Base-by-base conservation (phyloP, 495 filamentous ascomycete species). In the Alectoria sarmentosa region DNA sequence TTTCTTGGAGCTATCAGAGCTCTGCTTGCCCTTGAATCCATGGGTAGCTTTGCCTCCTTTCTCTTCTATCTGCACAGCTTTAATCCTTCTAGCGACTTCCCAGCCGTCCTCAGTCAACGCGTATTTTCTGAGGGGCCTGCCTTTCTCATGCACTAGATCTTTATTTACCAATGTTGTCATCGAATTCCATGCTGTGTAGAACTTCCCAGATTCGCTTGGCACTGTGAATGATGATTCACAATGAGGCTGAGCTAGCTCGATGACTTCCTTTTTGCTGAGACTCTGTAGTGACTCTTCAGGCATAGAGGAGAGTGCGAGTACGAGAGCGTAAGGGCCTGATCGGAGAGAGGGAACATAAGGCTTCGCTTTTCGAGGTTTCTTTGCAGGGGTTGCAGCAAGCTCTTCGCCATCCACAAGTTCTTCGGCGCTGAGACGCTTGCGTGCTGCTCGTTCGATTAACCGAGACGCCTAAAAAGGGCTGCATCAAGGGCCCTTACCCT, bases 151-250 rank as follows among this genome's bases (percentile, higher is more conserved):
- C 0, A 92, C 89, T 14, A 92, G 77, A 49, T 92, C 89, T 73
- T 92, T 92, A 36, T 85, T 77, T 3, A 86, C 68, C 36, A 94
- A 76, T 0, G 86, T 89, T 69, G 90, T 92, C 84, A 95, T 95
- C 1, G 89, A 90, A 70, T 81, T 87, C 91, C 91, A 95, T 0
- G 90, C 90, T 3, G 90, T 94, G 67, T 90, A 90, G 70, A 81
- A 89, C 67, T 84, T 88, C 8, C 77, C 86, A 4, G 87, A 76
- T 59, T 91, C 86, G 14, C 76, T 75, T 9, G 89, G 87, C 2
- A 83, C 84, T 0, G 83, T 88, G 70, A 91, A 92, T 0, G 88
- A 91, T 8, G 86, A 75, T 71, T 92, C 89, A 68, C 87, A 91
- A 72, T 87, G 79, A 26, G 83, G 83, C 69, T 93, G 87, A 17